These are phyloP conservation scores for Przewalskia tangutica DNA, from an alignment of 257 asterid genomes.

Conservation along the genomic window DNA sequence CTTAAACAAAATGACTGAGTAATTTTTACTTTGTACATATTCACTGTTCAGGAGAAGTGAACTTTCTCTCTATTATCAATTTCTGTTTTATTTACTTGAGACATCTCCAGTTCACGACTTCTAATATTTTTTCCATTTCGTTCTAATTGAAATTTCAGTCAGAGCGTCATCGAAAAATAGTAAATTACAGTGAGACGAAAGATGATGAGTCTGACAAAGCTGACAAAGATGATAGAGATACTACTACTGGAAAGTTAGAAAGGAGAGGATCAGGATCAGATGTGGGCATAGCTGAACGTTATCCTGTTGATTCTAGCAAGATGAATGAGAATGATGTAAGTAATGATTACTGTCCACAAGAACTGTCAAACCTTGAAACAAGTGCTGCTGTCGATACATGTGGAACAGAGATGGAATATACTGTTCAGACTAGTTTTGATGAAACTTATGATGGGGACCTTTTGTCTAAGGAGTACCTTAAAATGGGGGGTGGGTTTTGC, in stretches of 20 bases:
- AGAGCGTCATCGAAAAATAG: slow-evolving; percentile 44
- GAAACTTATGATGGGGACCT: slow-evolving; percentile 20
- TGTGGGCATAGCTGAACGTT: slow-evolving; percentile 8
- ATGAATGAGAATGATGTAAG: slow-evolving; percentile 7
- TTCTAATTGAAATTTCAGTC: slow-evolving; percentile 42
- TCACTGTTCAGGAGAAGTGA: neutral
- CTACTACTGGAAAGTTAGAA: slow-evolving; percentile 3
- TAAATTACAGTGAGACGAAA: slow-evolving; percentile 39
- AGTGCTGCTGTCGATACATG: slow-evolving; percentile 11
- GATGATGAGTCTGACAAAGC: slow-evolving; percentile 17
- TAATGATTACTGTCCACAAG: neutral
- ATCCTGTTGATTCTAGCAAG: slow-evolving; percentile 7
- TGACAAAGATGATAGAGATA: slow-evolving; percentile 19
- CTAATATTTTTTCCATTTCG: neutral
- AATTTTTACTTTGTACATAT: neutral
- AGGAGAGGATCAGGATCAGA: slow-evolving; percentile 16
- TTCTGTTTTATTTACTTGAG: neutral
- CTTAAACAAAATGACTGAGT: neutral
- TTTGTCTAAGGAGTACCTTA: slow-evolving; percentile 39
- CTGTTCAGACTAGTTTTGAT: neutral
- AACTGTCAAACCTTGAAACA: neutral
- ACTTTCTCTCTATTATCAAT: neutral
- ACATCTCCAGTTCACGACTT: neutral
- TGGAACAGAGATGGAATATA: slow-evolving; percentile 13
- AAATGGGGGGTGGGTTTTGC: slow-evolving; percentile 82